phyloP scores from a whole-genome alignment of 768 basidiomycete genomes.

The Russula lepida region DNA sequence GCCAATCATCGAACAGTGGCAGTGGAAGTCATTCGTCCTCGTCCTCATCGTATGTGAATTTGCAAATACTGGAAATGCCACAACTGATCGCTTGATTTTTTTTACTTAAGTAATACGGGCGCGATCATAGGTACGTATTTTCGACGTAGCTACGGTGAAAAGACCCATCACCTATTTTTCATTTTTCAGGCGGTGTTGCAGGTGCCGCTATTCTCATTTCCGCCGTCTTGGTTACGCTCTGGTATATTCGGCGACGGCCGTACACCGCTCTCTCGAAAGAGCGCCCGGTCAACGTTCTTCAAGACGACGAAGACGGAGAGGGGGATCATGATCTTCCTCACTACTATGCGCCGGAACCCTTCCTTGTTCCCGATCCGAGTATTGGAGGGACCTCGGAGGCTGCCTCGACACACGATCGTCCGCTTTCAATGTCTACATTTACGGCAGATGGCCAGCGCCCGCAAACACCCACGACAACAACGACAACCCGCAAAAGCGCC shows the following conservation, averaged over 20 bases:
- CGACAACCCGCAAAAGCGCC: constrained; percentile 37
- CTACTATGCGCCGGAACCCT: constrained; percentile 70
- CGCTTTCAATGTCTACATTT: constrained; percentile 9
- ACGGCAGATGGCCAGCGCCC: constrained; percentile 15
- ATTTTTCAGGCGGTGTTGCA: constrained; percentile 49
- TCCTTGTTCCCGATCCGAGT: constrained; percentile 59
- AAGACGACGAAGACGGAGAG: constrained; percentile 41
- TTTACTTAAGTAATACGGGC: constrained; percentile 3
- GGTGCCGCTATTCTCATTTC: constrained; percentile 49
- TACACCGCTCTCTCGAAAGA: constrained; percentile 38
- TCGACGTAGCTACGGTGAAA: background rate
- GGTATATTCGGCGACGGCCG: constrained; percentile 43
- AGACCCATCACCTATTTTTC: constrained; percentile 19
- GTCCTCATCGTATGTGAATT: constrained; percentile 13
- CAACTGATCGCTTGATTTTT: background rate
- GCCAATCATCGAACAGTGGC: constrained; percentile 26
- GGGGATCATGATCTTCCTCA: constrained; percentile 50
- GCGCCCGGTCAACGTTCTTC: constrained; percentile 59
- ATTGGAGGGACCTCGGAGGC: constrained; percentile 33
- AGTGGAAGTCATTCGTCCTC: constrained; percentile 21
- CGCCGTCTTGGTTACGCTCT: constrained; percentile 35
- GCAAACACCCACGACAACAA: constrained; percentile 22
- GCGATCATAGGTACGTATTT: constrained; percentile 14
- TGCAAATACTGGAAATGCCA: background rate
- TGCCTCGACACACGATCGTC: constrained; percentile 24